These are phyloP conservation scores for Pythium sukuiense DNA, from an alignment of 352 stramenopile species.

Conservation along the genomic window DNA sequence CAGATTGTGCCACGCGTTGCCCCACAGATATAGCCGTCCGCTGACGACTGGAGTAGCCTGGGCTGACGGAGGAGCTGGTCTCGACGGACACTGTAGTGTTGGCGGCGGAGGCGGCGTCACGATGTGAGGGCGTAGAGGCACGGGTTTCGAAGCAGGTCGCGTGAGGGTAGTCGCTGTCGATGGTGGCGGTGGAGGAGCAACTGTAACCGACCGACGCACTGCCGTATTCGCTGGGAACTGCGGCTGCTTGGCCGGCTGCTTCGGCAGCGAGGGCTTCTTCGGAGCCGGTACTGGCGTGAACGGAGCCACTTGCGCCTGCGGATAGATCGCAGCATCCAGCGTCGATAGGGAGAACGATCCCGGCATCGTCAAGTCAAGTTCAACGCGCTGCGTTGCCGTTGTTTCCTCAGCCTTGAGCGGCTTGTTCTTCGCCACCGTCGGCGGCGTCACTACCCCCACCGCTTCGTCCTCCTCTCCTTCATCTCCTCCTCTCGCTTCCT, in stretches of 20 bases:
- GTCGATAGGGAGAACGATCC: slow-evolving; percentile 12
- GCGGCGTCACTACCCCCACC: slow-evolving; percentile 1
- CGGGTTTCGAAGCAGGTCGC: background rate
- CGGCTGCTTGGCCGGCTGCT: background rate
- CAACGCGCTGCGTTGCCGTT: background rate
- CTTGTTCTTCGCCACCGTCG: background rate
- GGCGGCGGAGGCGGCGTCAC: background rate
- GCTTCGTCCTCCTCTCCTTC: background rate
- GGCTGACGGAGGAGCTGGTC: background rate
- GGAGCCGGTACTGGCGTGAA: background rate
- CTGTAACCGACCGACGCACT: background rate
- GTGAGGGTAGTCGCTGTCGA: background rate
- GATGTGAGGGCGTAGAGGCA: background rate
- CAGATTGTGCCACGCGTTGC: slow-evolving; percentile 31
- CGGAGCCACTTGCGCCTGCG: background rate
- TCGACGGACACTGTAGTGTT: background rate
- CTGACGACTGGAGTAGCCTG: background rate
- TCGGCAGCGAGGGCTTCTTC: background rate
- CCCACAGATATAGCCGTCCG: slow-evolving; percentile 26
- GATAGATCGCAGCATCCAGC: background rate
- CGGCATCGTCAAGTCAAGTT: background rate
- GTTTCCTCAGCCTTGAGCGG: background rate
- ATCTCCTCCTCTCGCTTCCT: background rate
- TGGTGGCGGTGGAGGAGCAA: background rate
- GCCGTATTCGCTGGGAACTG: background rate